A percentile compares a stretch with the other conserved stretches of the same genome.
These are phyloP conservation scores for Aureobasidium vineae DNA, from an alignment of 2,329 filamentous ascomycete species.

Conservation along the genomic window DNA sequence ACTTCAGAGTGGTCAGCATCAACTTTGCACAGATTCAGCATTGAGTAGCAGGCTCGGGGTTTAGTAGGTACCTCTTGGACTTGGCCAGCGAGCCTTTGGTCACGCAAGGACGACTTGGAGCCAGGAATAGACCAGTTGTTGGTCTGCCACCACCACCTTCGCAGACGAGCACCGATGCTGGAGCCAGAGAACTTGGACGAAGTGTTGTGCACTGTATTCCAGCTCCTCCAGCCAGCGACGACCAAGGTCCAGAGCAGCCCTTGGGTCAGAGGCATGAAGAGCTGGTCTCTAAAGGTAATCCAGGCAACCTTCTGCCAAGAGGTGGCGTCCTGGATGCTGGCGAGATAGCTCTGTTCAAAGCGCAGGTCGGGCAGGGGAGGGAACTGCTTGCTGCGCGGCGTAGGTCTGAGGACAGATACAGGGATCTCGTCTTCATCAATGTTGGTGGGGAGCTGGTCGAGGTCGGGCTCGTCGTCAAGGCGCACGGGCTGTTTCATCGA, in stretches of 20 bases:
- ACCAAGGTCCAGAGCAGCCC: constrained; percentile 85
- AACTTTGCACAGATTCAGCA: constrained; percentile 24
- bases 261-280: constrained; percentile 83
- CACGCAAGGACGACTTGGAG: constrained; percentile 43
- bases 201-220: constrained; percentile 59
- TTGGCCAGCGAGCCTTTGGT: constrained; percentile 38
- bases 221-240: constrained; percentile 83
- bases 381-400: constrained; percentile 57
- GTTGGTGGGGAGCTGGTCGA: constrained; percentile 43
- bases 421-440: constrained; percentile 66
- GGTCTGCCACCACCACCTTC: constrained; percentile 92
- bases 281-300: constrained; percentile 86
- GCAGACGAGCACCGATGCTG: constrained; percentile 70
- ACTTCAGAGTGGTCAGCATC: constrained; percentile 29
- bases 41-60: neutral
- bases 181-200: constrained; percentile 73
- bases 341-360: constrained; percentile 97
- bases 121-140: constrained; percentile 80
- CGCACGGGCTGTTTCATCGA: constrained; percentile 63
- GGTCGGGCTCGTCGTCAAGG: constrained; percentile 36
- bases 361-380: constrained; percentile 77
- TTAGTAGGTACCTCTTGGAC: constrained; percentile 39
- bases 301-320: constrained; percentile 75
- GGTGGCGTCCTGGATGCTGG: constrained; percentile 77
- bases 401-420: constrained; percentile 59